These are phyloP conservation scores for Diaporthe helianthi DNA, from an alignment of 2,329 filamentous ascomycete genomes.

Conservation along the genomic window DNA sequence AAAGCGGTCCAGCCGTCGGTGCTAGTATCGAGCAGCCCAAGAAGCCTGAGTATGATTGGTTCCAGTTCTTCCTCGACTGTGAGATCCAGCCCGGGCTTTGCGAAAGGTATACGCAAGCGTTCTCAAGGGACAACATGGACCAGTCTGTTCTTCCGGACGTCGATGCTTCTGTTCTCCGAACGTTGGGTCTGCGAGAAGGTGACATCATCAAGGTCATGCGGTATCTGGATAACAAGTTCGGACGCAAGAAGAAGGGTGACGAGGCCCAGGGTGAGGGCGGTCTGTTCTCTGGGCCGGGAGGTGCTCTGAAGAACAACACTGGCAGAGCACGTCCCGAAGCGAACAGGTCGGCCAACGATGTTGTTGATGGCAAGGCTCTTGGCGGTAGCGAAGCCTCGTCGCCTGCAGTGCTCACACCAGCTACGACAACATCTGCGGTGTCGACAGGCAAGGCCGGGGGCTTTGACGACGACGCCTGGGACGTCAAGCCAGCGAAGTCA, in stretches of 20 bases:
- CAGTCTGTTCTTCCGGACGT: conserved; percentile 92
- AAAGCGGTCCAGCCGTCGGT: conserved; percentile 53
- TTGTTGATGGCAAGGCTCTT: conserved; percentile 87
- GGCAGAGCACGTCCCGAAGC: conserved; percentile 89
- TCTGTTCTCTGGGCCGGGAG: conserved; percentile 92
- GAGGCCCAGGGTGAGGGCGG: conserved; percentile 58
- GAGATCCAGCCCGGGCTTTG: conserved; percentile 93
- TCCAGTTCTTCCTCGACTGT: conserved; percentile 94
- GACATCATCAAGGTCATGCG: conserved; percentile 97
- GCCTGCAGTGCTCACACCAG: conserved; percentile 37
- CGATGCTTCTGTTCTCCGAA: conserved; percentile 80
- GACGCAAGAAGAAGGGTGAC: conserved; percentile 69
- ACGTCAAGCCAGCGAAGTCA: conserved; percentile 82
- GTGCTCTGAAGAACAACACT: conserved; percentile 90
- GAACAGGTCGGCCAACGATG: conserved; percentile 82
- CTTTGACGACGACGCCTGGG: conserved; percentile 98
- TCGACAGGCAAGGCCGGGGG: conserved; percentile 52
- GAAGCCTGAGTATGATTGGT: conserved; percentile 93
- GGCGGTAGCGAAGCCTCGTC: conserved; percentile 57
- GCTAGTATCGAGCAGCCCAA: conserved; percentile 66
- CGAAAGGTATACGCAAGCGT: conserved; percentile 91
- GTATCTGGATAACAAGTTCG: conserved; percentile 80
- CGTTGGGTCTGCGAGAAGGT: conserved; percentile 91
- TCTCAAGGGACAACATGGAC: conserved; percentile 92
- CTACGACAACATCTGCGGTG: conserved; percentile 36